Evolutionary conservation across 768 basidiomycete genomes (phyloP).

Genomic region (Suillus cothurnatus): DNA sequence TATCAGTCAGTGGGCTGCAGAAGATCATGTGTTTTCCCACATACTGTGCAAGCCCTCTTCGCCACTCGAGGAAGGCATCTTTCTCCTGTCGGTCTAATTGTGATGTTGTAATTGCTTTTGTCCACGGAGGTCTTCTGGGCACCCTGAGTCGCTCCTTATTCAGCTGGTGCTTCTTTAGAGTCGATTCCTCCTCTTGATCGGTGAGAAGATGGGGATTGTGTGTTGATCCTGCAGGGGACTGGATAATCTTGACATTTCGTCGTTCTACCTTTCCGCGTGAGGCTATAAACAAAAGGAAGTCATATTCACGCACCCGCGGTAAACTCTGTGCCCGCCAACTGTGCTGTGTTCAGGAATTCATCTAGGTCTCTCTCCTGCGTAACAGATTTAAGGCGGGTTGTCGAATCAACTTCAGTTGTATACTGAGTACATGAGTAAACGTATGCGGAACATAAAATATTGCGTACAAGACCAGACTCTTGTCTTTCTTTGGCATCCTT

Average conservation of each 20-base stretch:
- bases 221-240: slow-evolving; percentile 46
- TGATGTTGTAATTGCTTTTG: slow-evolving; percentile 68
- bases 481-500: slow-evolving; percentile 37
- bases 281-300: background rate
- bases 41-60: slow-evolving; percentile 88
- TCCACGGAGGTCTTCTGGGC: slow-evolving; percentile 91
- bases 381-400: slow-evolving; percentile 79
- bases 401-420: slow-evolving; percentile 69
- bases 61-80: slow-evolving; percentile 90
- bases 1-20: background rate
- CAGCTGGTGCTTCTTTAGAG: slow-evolving; percentile 71
- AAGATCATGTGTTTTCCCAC: slow-evolving; percentile 32
- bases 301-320: slow-evolving; percentile 71
- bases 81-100: slow-evolving; percentile 91
- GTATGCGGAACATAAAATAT: slow-evolving; percentile 3
- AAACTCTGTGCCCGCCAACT: slow-evolving; percentile 93
- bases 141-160: slow-evolving; percentile 80
- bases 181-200: slow-evolving; percentile 77
- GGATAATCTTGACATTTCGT: slow-evolving; percentile 78
- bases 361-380: slow-evolving; percentile 96
- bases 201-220: slow-evolving; percentile 89
- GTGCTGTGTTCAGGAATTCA: slow-evolving; percentile 93
- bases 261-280: slow-evolving; percentile 51
- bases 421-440: slow-evolving; percentile 48
- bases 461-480: slow-evolving; percentile 61